Evolutionary conservation across 768 basidiomycete species (phyloP).

Genomic region (Tricholomella constricta): DNA sequence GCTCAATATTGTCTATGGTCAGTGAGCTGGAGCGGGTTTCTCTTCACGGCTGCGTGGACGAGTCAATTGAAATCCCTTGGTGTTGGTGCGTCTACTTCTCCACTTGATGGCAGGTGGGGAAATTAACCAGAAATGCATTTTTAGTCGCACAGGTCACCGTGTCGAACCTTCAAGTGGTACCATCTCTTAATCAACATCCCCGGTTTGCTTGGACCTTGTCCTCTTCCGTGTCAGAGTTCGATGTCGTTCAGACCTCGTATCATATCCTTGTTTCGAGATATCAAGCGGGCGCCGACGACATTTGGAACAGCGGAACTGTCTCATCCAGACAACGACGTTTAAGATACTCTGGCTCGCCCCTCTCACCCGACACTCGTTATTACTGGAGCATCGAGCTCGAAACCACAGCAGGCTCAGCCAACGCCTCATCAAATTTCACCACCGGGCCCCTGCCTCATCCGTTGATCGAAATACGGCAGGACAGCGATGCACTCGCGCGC

Average conservation of each 20-base stretch:
- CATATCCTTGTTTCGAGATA: slow-evolving; percentile 21
- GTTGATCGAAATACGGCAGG: slow-evolving; percentile 7
- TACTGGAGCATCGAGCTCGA: slow-evolving; percentile 26
- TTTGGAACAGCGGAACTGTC: slow-evolving; percentile 26
- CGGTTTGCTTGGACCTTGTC: slow-evolving; percentile 27
- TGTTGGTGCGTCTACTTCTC: background rate
- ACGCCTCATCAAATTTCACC: slow-evolving; percentile 22
- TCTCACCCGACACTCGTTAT: slow-evolving; percentile 23
- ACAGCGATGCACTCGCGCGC: slow-evolving; percentile 16
- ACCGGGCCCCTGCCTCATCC: slow-evolving; percentile 18
- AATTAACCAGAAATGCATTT: background rate
- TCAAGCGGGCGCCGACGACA: too few relatives aligned
- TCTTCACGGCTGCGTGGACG: background rate
- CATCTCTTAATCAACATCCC: slow-evolving; percentile 6
- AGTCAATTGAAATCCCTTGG: background rate
- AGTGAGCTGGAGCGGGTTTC: background rate
- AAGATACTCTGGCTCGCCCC: slow-evolving; percentile 24
- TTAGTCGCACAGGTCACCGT: slow-evolving; percentile 1
- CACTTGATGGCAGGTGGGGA: background rate
- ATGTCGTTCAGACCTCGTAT: slow-evolving; percentile 24
- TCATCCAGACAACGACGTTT: slow-evolving; percentile 18
- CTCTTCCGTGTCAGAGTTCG: slow-evolving; percentile 13
- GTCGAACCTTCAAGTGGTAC: background rate
- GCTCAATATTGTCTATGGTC: too few relatives aligned
- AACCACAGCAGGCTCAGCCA: slow-evolving; percentile 16